Base-by-base conservation (phyloP, 2,329 filamentous ascomycete genomes). In the Plenodomus lindquistii region DNA sequence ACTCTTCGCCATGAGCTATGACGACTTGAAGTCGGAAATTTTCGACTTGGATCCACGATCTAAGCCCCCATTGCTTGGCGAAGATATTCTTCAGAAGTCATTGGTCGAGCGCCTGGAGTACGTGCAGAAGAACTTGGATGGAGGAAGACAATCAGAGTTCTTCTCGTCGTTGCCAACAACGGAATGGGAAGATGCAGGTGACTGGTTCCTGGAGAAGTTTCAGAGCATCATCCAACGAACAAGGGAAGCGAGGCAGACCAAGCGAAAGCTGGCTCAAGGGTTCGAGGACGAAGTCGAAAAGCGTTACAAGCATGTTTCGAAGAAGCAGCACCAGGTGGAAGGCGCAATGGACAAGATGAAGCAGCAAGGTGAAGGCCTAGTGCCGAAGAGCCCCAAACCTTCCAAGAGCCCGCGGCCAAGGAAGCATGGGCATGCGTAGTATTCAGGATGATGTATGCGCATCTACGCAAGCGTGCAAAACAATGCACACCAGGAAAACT, bases 111-210 rank as follows among this genome's bases (percentile, higher is more conserved):
- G 65, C 22, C 48, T 72, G 7, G 40, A 52, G 2, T 57, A 61
- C 21, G 67, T 65, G 2, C 56, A 65, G 40, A 48, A 59, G 19
- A 59, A 57, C 4, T 52, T 70, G 7, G 50, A 54, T 21, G 24
- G 51, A 1, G 42, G 68, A 20, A 70, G 77, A 3, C 79, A 83
- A 50, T 64, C 66, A 3, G 56, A 67, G 0, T 83, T 85, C 64
- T 79, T 86, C 53, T 68, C 72, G 1, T 76, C 74, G 9, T 72
- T 86, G 35, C 69, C 73, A 1, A 75, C 84, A 15, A 66, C 74
- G 3, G 77, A 85, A 52, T 85, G 84, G 81, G 84, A 86, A 67
- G 77, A 83, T 38, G 80, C 82, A 18, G 84, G 84, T 2, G 81
- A 84, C 48, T 81, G 83, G 76, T 78, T 86, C 38, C 73, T 85